A percentile compares a stretch with the other conserved stretches of the same genome.
Evolutionary conservation across 345 rosid genomes (phyloP).

Genomic region (Cardiospermum halicacabum): DNA sequence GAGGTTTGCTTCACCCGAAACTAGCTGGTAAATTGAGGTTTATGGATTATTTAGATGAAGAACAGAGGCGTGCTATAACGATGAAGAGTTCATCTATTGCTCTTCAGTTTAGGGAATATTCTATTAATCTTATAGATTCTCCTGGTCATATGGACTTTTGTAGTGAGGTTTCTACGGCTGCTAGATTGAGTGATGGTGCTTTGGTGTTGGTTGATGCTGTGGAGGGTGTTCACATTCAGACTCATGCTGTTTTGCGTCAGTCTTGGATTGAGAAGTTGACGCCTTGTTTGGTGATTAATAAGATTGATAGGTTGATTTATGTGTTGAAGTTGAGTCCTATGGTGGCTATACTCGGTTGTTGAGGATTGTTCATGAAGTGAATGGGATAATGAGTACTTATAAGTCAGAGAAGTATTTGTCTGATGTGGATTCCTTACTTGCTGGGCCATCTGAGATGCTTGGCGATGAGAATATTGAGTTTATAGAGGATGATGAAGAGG

Average conservation of each 20-base stretch:
- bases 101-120: conserved; percentile 49
- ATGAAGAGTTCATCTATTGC: conserved; percentile 95
- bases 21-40: conserved; percentile 78
- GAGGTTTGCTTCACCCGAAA: conserved; percentile 73
- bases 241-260: conserved; percentile 86
- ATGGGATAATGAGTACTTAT: conserved; percentile 75
- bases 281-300: conserved; percentile 89
- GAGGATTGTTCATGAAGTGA: conserved; percentile 93
- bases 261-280: conserved; percentile 90
- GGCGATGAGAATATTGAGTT: conserved; percentile 57
- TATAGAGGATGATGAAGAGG: conserved; percentile 88
- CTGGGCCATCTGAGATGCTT: conserved; percentile 45
- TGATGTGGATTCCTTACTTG: conserved; percentile 81
- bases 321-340: conserved; percentile 79
- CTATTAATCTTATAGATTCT: conserved; percentile 77
- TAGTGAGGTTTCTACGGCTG: conserved; percentile 92
- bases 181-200: conserved; percentile 86
- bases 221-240: conserved; percentile 91
- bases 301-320: conserved; percentile 84
- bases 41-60: conserved; percentile 95
- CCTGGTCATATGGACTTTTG: conserved; percentile 99
- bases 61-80: conserved; percentile 91
- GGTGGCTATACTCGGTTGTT: conserved; percentile 79
- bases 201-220: conserved; percentile 94
- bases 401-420: conserved; percentile 89